A percentile compares a stretch with the other conserved stretches of the same genome.
These are phyloP conservation scores for Globisporangium ultimum DNA, from an alignment of 352 stramenopile genomes.

Conservation along the genomic window DNA sequence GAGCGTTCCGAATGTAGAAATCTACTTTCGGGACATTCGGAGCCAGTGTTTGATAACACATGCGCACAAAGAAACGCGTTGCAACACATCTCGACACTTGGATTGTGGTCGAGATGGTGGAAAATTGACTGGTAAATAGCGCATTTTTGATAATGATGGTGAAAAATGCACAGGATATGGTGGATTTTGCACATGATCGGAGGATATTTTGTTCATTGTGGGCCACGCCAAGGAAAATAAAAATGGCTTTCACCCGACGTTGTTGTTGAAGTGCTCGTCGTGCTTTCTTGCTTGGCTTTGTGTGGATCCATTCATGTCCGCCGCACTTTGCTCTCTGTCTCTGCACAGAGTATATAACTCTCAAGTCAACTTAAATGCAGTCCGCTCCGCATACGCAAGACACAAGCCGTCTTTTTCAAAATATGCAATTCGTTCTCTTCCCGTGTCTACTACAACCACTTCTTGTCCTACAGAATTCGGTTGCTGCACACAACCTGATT, in stretches of 20 bases:
- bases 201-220: too few species aligned
- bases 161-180: too few species aligned
- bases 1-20: conserved; percentile 1
- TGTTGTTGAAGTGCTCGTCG: too few species aligned
- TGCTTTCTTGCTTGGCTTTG: too few species aligned
- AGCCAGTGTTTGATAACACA: neutral
- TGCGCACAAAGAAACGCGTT: conserved; percentile 5
- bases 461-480: conserved; percentile 1
- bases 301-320: too few species aligned
- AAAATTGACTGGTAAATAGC: too few species aligned
- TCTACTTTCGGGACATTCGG: neutral
- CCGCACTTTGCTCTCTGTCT: too few species aligned
- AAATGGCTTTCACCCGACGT: too few species aligned
- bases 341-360: too few species aligned
- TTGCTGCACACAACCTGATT: conserved; percentile 3
- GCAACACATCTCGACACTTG: conserved; percentile 4
- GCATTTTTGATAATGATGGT: neutral
- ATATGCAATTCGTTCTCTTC: conserved; percentile 13
- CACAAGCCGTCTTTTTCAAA: conserved; percentile 8
- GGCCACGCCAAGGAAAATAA: too few species aligned
- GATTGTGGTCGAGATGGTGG: neutral
- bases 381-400: neutral
- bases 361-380: neutral
- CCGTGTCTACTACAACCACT: conserved; percentile 5
- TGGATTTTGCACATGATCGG: too few species aligned